Evolutionary conservation across 345 rosid genomes (phyloP).

Genomic region (Dimocarpus longan): DNA sequence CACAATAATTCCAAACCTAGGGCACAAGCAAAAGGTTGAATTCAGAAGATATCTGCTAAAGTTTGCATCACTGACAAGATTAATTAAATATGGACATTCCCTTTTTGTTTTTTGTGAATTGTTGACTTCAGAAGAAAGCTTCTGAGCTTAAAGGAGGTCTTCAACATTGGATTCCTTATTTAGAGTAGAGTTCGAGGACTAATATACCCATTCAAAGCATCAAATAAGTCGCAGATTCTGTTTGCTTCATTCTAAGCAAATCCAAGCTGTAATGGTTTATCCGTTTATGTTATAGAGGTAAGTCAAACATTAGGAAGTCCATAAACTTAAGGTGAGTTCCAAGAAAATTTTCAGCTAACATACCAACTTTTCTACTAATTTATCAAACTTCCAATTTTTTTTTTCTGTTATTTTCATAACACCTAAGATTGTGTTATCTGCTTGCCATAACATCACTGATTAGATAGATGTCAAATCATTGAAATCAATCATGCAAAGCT

Average conservation of each 20-base stretch:
- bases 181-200: not conserved
- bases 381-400: not conserved
- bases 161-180: not conserved
- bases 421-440: not conserved
- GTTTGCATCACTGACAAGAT: not conserved
- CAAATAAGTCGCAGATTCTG: not conserved
- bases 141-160: not conserved
- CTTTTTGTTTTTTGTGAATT: not conserved
- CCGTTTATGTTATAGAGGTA: not conserved
- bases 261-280: not conserved
- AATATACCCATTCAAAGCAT: not conserved
- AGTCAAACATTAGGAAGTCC: not conserved
- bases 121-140: not conserved
- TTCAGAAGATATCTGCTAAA: not conserved
- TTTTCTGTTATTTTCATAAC: not conserved
- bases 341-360: not conserved
- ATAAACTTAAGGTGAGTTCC: not conserved
- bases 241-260: not conserved
- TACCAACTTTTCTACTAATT: not conserved
- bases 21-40: not conserved
- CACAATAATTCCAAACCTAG: not conserved
- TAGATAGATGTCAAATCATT: not conserved
- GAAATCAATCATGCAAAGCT: not conserved
- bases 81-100: not conserved
- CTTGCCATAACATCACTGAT: not conserved